These are phyloP conservation scores for Karstenula rhodostoma DNA, from an alignment of 2,329 filamentous ascomycete species.

Conservation along the genomic window DNA sequence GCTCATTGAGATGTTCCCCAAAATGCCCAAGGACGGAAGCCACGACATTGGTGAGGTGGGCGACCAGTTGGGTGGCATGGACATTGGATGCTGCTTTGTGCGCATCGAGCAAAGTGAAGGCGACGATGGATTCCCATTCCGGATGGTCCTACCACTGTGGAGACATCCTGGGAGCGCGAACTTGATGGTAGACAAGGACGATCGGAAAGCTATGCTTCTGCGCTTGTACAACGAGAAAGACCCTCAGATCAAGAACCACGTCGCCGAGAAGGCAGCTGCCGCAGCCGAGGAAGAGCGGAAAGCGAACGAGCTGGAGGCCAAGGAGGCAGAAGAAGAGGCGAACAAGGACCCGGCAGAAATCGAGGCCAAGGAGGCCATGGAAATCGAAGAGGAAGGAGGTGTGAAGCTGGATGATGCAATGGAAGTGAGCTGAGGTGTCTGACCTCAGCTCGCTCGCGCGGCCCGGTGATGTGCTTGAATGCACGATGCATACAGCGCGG, in stretches of 20 bases:
- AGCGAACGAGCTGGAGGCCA: conserved; percentile 20
- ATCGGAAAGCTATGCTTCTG: conserved; percentile 88
- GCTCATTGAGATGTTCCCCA: conserved; percentile 96
- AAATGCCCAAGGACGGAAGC: conserved; percentile 78
- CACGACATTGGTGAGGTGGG: conserved; percentile 85
- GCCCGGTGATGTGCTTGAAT: background rate
- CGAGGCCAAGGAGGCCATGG: conserved; percentile 3
- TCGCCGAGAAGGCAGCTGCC: conserved; percentile 42
- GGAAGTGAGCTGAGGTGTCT: background rate
- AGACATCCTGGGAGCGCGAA: conserved; percentile 91
- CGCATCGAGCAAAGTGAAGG: conserved; percentile 77
- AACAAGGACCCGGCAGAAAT: conserved; percentile 1
- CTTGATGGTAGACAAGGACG: conserved; percentile 98
- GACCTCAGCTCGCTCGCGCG: background rate
- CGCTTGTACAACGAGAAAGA: conserved; percentile 90
- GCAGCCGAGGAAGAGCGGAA: conserved; percentile 21
- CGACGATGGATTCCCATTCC: conserved; percentile 71
- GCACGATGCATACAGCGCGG: background rate
- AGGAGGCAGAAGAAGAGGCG: conserved; percentile 19
- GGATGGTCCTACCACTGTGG: conserved; percentile 92
- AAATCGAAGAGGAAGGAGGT: conserved; percentile 8
- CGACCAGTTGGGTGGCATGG: conserved; percentile 78
- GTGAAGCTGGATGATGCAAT: background rate
- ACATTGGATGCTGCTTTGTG: conserved; percentile 90
- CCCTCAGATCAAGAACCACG: conserved; percentile 68